Evolutionary conservation across 768 basidiomycete species (phyloP), one percentile per base, ranked within the genome.

Genomic region (Mycena vitilis): DNA sequence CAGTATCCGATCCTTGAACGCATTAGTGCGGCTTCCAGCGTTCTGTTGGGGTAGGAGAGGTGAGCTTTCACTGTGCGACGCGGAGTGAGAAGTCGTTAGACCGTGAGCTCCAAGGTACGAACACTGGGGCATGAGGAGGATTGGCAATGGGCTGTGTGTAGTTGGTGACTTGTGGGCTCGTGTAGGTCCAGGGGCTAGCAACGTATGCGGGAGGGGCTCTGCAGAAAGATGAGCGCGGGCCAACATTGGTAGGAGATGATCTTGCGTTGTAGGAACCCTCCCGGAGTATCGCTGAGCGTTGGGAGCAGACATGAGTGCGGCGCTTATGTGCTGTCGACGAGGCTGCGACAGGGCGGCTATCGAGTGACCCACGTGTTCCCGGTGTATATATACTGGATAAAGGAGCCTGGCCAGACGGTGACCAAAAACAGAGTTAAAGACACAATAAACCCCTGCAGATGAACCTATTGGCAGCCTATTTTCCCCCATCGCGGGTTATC

Each of bases 1-100:
- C 18, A 60, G 25, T 8, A 10, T 42, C 22, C 58, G 52, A 20
- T 25, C 16, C 2, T 40, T 11, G 40, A 15, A 40, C 15, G 11
- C 40, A 40, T 15, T 40, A 8, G 3, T 30, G 5, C 30, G 30
- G 30, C 30, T 30, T 30, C 40, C 11, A 40, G 7, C 10, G 10
- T 40, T 51, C 34, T 38, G 47, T 13, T 22, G 47, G 23, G 60
- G 48, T 37, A 61, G 51, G n/a, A 61, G 60, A 12, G 60, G 36
- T 4, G 60, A 52, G 15, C 30, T 48, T 16, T 61, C 60, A 22
- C 60, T 61, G 30, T 53, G 25, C 15, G 40, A 40, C 2, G 40
- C 40, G 15, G 10, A 15, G 15, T 40, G 40, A 40, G 40, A 40
- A 4, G 15, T 8, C 10, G 5, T 30, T 40, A 40, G 40, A 11